Base-by-base conservation (phyloP, 495 filamentous ascomycete genomes). In the Aspergillus taichungensis region DNA sequence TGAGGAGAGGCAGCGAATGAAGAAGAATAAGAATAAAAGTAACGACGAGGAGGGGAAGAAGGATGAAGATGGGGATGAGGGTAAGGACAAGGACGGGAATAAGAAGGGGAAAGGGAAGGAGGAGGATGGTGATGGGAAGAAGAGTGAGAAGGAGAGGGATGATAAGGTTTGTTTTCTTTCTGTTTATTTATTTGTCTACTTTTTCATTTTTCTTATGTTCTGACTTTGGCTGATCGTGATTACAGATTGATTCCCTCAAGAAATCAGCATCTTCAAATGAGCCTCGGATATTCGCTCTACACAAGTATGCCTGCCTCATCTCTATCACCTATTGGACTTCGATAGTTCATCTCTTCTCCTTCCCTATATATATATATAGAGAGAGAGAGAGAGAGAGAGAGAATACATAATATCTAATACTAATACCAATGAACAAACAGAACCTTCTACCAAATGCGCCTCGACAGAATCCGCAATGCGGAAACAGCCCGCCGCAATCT, bases 401-500 rank as follows among this genome's bases (percentile, higher is more conserved):
- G n/a, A n/a, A n/a, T n/a, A n/a, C n/a, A n/a, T n/a, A n/a, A n/a
- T n/a, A n/a, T n/a, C n/a, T n/a, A n/a, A n/a, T n/a, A n/a, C n/a
- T n/a, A n/a, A n/a, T n/a, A n/a, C n/a, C n/a, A n/a, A n/a, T n/a
- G n/a, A n/a, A n/a, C n/a, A n/a, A n/a, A 37, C 58, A 94, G 88
- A 59, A 80, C 79, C 29, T 92, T 97, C 60, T 92, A 87, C 60
- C 86, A 94, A 46, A 85, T 84, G 66, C 82, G 91, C 13, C 56
- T 94, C 40, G 82, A 88, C 54, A 81, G 81, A 45, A 80, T 87
- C 58, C 77, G 84, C 40, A 85, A 85, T 60, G 77, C 76, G 10
- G 89, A 95, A 59, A 75, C 85, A 39, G 82, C 87, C 27, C 91
- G 82, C 59, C 75, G 86, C 29, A 94, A 91, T 59, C 76, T 82